Conservation (phyloP, 2,329 filamentous ascomycete species). For the Verticillium nubilum region DNA sequence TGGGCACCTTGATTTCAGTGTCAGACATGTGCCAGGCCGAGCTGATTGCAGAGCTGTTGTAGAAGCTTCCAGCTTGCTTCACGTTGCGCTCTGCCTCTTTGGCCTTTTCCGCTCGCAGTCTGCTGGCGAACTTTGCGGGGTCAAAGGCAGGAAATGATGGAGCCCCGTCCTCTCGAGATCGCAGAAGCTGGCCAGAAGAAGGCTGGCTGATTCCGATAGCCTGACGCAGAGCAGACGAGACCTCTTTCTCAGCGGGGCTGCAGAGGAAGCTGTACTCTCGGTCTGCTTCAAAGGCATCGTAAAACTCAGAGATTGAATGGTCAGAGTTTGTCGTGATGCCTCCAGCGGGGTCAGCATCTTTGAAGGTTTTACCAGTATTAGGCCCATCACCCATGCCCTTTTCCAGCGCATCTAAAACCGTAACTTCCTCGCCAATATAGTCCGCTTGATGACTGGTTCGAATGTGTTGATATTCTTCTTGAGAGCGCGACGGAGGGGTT, state of each 20-base stretch:
- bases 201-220: constrained; percentile 8
- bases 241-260: constrained; percentile 7
- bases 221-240: constrained; percentile 9
- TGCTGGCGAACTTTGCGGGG: background rate
- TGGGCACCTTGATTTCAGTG: constrained; percentile 1
- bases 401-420: background rate
- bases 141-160: background rate
- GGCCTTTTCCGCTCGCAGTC: background rate
- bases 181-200: constrained; percentile 8
- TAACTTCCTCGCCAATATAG: background rate
- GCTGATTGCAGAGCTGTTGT: constrained; percentile 10
- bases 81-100: background rate
- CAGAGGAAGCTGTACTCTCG: constrained; percentile 5
- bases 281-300: background rate
- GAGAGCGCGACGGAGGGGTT: background rate
- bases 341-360: background rate
- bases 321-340: background rate
- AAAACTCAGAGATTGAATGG: background rate
- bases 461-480: background rate
- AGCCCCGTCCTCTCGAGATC: background rate
- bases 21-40: constrained; percentile 5
- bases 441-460: no score
- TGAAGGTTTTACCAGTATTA: background rate
- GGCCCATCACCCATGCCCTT: background rate
- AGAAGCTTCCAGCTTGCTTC: constrained; percentile 2